Evolutionary conservation across 2,329 filamentous ascomycete species (phyloP).

Genomic region (Calonectria ilicicola): DNA sequence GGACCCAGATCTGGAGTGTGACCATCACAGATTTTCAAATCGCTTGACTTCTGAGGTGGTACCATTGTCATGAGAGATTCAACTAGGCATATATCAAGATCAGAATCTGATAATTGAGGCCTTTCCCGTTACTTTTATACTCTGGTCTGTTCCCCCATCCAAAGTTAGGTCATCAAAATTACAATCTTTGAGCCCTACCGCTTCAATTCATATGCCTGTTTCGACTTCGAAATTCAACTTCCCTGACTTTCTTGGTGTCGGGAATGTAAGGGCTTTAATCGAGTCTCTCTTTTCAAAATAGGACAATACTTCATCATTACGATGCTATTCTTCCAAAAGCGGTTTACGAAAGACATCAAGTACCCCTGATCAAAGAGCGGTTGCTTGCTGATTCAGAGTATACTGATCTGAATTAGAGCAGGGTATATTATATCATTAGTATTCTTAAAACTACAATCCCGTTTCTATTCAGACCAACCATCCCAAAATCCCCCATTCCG

Average conservation of each 20-base stretch:
- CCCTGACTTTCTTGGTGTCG: too few species aligned
- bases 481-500: neutral
- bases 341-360: neutral
- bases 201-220: too few species aligned
- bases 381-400: neutral
- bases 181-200: too few species aligned
- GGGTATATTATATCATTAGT: neutral
- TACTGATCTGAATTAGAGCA: neutral
- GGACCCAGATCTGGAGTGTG: neutral
- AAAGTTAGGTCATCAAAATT: too few species aligned
- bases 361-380: neutral
- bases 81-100: too few species aligned
- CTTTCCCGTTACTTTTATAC: too few species aligned
- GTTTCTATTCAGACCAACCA: neutral
- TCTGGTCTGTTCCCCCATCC: too few species aligned
- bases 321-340: neutral
- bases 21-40: too few species aligned
- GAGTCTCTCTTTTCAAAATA: neutral
- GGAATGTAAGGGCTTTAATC: neutral
- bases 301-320: neutral
- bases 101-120: too few species aligned
- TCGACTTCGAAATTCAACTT: too few species aligned
- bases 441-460: neutral
- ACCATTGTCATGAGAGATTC: too few species aligned
- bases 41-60: too few species aligned